Evolutionary conservation across 345 rosid genomes (phyloP), one percentile per base, ranked within the genome.

Genomic region (Eucalyptus tenuipes): DNA sequence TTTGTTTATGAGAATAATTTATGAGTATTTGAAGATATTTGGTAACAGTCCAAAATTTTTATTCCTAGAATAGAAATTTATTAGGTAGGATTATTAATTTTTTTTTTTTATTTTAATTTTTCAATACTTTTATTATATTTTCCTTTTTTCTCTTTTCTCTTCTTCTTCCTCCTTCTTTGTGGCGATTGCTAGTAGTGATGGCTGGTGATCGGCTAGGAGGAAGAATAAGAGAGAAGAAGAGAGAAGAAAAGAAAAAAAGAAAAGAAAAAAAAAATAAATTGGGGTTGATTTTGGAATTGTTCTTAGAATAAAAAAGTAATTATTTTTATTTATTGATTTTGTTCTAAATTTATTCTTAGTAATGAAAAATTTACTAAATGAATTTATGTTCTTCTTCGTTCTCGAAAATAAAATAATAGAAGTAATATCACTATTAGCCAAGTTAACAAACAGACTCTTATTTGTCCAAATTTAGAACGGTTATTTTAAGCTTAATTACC

Each of bases 31-130:
- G 53, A 50, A 52, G 4, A 18, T 7, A 18, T 18, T 18, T 52
- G 4, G 0, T 18, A 52, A 7, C 0, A 0, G 2, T 52, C 0
- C 10, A 52, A 52, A 52, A 52, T 18, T 52, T 52, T 18, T 7
- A 4, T 52, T 52, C 2, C 0, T 1, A 7, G 0, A 18, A 7
- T 18, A 18, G 10, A 52, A 52, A 52, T 52, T 52, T 24, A 52
- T 52, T 18, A 52, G 24, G 4, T 52, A 52, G 24, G 24, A 52
- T 52, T 52, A 24, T 52, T 18, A 17, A 50, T 18, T 17, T 4
- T 52, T 49, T 52, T 52, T 52, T 52, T 5, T 52, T 52, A 24
- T 52, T 20, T 52, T 52, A 7, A 52, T 52, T 52, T 52, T 52
- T 52, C 1, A 52, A 52, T 52, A 0, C 1, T 52, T 52, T 18